These are phyloP conservation scores for Alternaria sp. DNA, from an alignment of 2,329 filamentous ascomycete genomes.

Conservation along the genomic window DNA sequence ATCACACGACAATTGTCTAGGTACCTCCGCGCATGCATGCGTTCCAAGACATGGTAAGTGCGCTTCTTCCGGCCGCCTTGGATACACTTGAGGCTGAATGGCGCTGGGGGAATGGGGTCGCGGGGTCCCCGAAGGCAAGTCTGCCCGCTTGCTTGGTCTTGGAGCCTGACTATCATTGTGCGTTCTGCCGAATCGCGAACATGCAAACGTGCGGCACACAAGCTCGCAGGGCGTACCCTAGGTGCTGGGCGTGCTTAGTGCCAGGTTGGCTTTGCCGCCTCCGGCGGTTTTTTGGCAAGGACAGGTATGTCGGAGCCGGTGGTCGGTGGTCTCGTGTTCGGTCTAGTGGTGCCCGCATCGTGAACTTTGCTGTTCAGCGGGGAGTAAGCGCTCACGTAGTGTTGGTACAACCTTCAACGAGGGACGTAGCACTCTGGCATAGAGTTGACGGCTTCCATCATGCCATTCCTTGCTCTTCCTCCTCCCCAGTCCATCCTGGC, in stretches of 20 bases:
- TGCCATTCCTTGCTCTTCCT: not conserved
- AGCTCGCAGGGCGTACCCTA: constrained; percentile 11
- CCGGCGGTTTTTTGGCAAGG: constrained; percentile 1
- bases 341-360: constrained; percentile 2
- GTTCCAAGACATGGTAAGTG: constrained; percentile 31
- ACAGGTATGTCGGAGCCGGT: constrained; percentile 1
- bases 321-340: constrained; percentile 7
- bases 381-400: constrained; percentile 1
- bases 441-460: not conserved
- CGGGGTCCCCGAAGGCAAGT: constrained; percentile 20
- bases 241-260: constrained; percentile 23
- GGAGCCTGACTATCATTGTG: constrained; percentile 1
- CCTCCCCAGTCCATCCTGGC: not conserved
- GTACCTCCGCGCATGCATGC: constrained; percentile 20
- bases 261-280: not conserved
- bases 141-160: constrained; percentile 8
- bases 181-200: not conserved
- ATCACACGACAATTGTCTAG: constrained; percentile 13
- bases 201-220: constrained; percentile 17
- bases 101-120: constrained; percentile 5
- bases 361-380: not conserved
- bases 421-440: not conserved
- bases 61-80: constrained; percentile 33
- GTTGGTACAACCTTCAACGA: not conserved
- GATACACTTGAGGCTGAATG: constrained; percentile 20